phyloP scores from a whole-genome alignment of 768 basidiomycete species.

The Tricholoma saponaceum region DNA sequence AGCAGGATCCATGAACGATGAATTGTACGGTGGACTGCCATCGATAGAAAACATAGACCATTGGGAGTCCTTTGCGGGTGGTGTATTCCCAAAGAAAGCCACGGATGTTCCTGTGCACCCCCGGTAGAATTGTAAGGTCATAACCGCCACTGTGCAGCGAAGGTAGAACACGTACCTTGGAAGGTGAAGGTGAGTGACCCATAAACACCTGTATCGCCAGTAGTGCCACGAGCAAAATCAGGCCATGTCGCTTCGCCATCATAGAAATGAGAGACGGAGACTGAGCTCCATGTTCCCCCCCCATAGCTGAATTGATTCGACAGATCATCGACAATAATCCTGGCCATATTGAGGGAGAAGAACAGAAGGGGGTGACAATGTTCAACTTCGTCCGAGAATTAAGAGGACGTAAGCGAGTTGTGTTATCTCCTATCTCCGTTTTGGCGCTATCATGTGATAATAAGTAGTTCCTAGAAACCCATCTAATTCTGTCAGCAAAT shows the following conservation, averaged over 20 bases:
- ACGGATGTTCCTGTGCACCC: conserved; percentile 11
- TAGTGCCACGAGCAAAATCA: not conserved
- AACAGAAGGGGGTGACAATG: too few species aligned
- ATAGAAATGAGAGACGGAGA: too few species aligned
- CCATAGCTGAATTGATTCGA: too few species aligned
- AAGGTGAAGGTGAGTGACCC: conserved; percentile 5
- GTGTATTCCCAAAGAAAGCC: conserved; percentile 12
- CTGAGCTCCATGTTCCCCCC: too few species aligned
- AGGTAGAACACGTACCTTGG: not conserved
- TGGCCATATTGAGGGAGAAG: too few species aligned
- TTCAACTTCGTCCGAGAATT: too few species aligned
- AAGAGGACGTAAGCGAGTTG: too few species aligned
- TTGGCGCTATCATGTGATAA: too few species aligned
- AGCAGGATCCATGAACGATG: conserved; percentile 8
- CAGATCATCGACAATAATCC: too few species aligned
- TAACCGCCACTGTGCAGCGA: not conserved
- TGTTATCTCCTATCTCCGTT: too few species aligned
- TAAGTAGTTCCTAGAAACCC: too few species aligned
- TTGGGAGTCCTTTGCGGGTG: conserved; percentile 5
- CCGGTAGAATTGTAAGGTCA: not conserved
- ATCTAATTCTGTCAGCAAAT: too few species aligned
- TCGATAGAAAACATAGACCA: conserved; percentile 17
- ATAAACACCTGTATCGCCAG: conserved; percentile 4
- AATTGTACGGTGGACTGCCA: conserved; percentile 6
- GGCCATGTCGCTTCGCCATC: not conserved